Conservation (phyloP, 129 eudicot genomes). For the Tagetes patula region DNA sequence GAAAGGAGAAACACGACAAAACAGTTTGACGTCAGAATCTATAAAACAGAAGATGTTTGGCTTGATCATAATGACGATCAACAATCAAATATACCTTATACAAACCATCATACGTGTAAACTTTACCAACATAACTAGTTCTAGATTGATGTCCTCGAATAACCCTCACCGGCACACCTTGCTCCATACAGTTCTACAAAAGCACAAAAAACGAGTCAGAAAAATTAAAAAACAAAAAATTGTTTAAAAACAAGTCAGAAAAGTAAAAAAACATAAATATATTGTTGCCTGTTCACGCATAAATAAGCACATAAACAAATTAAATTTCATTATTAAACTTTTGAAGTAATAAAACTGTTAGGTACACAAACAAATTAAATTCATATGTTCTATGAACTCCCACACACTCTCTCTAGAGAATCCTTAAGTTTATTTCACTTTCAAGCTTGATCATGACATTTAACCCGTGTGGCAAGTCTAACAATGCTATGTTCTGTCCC, state of each 20-base stretch:
- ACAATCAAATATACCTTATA: conserved; percentile 54
- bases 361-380: too few species aligned
- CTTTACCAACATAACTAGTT: conserved; percentile 80
- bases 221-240: background rate
- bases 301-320: background rate
- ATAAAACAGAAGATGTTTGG: conserved; percentile 11
- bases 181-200: conserved; percentile 68
- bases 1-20: conserved; percentile 13
- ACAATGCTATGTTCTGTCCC: too few species aligned
- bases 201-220: background rate
- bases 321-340: background rate
- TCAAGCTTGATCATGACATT: too few species aligned
- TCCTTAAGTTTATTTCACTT: too few species aligned
- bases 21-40: conserved; percentile 1
- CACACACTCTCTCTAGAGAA: too few species aligned
- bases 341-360: background rate
- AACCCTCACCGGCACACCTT: conserved; percentile 80
- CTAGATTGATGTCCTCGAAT: conserved; percentile 70
- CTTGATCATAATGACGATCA: background rate
- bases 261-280: background rate
- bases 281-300: background rate
- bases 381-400: too few species aligned
- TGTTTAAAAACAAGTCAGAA: background rate
- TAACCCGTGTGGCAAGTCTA: too few species aligned
- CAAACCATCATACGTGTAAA: conserved; percentile 93